phyloP scores from a whole-genome alignment of 2,329 filamentous ascomycete genomes.

The Sarocladiaceae sp. region DNA sequence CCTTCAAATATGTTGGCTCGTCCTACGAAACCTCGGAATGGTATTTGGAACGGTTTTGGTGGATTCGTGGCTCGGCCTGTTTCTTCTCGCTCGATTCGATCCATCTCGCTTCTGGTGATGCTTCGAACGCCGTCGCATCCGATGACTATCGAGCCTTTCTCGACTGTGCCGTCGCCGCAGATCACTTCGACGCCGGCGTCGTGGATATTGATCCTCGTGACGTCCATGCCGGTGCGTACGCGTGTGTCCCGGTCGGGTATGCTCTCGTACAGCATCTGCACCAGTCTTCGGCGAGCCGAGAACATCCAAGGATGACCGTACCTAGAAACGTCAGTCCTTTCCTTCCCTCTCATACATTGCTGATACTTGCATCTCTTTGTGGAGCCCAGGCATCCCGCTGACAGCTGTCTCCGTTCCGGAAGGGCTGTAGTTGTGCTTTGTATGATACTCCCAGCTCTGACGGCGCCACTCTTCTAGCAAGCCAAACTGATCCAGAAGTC shows the following conservation, averaged over 20 bases:
- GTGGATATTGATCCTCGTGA: background rate
- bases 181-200: background rate
- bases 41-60: background rate
- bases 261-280: background rate
- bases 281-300: background rate
- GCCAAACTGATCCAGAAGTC: slow-evolving; percentile 10
- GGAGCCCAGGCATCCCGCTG: background rate
- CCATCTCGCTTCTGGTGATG: background rate
- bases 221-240: background rate
- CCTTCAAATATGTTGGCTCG: background rate
- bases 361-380: background rate
- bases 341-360: background rate
- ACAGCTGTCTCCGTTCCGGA: background rate
- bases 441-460: background rate
- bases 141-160: background rate
- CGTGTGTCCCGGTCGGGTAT: background rate
- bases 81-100: background rate
- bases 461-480: background rate
- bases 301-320: background rate
- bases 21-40: background rate
- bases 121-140: background rate
- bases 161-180: background rate
- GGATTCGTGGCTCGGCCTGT: background rate
- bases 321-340: background rate
- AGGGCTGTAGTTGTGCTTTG: background rate